Evolutionary conservation across 202 grass and related monocot genomes (phyloP).

Genomic region (Carex sylvatica): DNA sequence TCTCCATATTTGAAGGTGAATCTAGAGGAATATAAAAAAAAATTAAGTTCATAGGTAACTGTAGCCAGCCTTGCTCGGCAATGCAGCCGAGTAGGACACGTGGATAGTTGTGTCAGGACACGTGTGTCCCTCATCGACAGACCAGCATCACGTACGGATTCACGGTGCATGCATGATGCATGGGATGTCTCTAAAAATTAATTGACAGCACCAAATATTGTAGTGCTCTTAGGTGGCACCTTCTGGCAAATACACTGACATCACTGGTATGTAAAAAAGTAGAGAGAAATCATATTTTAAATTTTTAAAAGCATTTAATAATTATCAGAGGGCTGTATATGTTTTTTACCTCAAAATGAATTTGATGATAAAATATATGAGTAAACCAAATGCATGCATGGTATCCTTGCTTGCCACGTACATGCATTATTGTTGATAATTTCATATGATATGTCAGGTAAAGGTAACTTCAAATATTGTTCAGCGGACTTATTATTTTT

Average conservation of each 20-base stretch:
- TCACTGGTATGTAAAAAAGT: neutral
- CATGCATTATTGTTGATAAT: too few species aligned
- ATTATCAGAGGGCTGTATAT: too few species aligned
- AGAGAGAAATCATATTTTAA: neutral
- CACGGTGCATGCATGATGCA: neutral
- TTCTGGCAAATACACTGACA: neutral
- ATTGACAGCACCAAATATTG: neutral
- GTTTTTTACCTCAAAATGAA: too few species aligned
- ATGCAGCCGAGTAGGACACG: neutral
- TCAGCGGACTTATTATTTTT: too few species aligned
- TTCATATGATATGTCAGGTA: too few species aligned
- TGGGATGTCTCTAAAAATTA: neutral
- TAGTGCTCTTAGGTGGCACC: neutral
- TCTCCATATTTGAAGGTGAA: neutral
- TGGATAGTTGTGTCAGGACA: constrained; percentile 1
- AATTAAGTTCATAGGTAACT: neutral
- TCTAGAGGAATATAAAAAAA: constrained; percentile 19
- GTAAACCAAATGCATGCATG: too few species aligned
- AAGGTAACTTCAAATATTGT: too few species aligned
- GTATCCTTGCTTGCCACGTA: too few species aligned
- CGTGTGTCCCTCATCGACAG: constrained; percentile 13
- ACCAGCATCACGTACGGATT: neutral
- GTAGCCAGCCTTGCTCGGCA: constrained; percentile 13
- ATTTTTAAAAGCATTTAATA: neutral
- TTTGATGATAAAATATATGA: too few species aligned